These are phyloP conservation scores for Hemisphaericaspora subhashii DNA, from an alignment of 1,139 yeast genomes.

Conservation along the genomic window DNA sequence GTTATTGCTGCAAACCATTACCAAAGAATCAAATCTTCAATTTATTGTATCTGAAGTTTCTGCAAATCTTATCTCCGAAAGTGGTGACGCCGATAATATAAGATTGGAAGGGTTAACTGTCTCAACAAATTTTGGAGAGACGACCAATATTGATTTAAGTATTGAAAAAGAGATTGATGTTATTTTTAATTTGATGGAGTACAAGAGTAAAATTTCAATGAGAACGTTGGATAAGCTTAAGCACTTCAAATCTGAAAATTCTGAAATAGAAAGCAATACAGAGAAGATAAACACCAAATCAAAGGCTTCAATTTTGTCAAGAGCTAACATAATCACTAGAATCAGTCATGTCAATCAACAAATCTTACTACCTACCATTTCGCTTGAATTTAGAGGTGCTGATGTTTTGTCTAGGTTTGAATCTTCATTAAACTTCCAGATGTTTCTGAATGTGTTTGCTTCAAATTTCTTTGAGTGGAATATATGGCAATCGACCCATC, in stretches of 20 bases:
- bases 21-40: conserved; percentile 6
- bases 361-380: conserved; percentile 13
- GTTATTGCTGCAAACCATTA: neutral
- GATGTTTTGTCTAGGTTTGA: conserved; percentile 7
- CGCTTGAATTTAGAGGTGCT: conserved; percentile 10
- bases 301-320: conserved; percentile 1
- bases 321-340: conserved; percentile 6
- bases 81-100: conserved; percentile 16
- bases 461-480: conserved; percentile 8
- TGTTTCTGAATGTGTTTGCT: conserved; percentile 7
- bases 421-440: conserved; percentile 1
- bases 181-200: conserved; percentile 22
- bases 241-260: conserved; percentile 1
- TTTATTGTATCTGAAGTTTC: conserved; percentile 8
- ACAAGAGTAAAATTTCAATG: conserved; percentile 25
- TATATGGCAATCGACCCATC: conserved; percentile 10
- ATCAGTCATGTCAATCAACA: conserved; percentile 13
- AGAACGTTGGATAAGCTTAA: conserved; percentile 15
- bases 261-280: neutral
- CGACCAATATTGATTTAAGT: conserved; percentile 10
- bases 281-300: neutral
- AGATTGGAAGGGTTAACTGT: conserved; percentile 15
- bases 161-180: conserved; percentile 14
- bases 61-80: conserved; percentile 6
- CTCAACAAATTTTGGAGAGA: conserved; percentile 6